Conservation (phyloP, 805 yeast genomes). For the Metschnikowia borealis region DNA sequence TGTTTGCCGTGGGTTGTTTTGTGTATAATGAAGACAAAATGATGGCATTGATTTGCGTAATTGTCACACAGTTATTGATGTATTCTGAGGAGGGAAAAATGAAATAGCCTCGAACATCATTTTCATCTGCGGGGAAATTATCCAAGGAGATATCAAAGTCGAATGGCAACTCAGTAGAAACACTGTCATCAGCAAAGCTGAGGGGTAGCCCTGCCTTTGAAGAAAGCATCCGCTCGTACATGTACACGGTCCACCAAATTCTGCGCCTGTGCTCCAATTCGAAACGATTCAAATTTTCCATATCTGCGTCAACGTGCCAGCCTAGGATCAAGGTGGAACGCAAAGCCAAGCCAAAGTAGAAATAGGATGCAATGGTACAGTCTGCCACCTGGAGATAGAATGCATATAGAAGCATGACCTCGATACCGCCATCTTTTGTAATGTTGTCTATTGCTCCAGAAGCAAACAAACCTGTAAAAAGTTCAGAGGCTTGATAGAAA, state of each 20-base stretch:
- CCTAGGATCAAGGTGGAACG: slow-evolving; percentile 71
- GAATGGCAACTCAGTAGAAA: slow-evolving; percentile 71
- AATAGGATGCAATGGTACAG: slow-evolving; percentile 76
- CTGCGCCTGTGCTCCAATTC: slow-evolving; percentile 52
- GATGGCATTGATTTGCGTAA: slow-evolving; percentile 73
- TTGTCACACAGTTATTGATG: slow-evolving; percentile 70
- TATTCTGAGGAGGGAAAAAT: slow-evolving; percentile 78
- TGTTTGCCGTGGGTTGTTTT: slow-evolving; percentile 71
- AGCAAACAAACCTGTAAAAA: slow-evolving; percentile 72
- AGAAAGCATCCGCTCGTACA: slow-evolving; percentile 67
- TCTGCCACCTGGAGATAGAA: slow-evolving; percentile 81
- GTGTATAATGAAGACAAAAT: slow-evolving; percentile 68
- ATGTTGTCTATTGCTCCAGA: slow-evolving; percentile 77
- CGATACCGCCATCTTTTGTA: slow-evolving; percentile 77
- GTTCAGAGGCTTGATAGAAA: slow-evolving; percentile 74
- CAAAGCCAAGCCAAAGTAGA: slow-evolving; percentile 73
- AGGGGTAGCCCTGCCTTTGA: slow-evolving; percentile 80
- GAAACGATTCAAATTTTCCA: slow-evolving; percentile 49
- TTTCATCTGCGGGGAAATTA: slow-evolving; percentile 33
- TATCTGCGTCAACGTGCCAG: slow-evolving; percentile 79
- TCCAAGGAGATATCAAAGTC: slow-evolving; percentile 58
- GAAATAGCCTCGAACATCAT: slow-evolving; percentile 60
- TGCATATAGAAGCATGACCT: slow-evolving; percentile 69
- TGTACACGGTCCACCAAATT: slow-evolving; percentile 48
- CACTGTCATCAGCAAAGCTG: slow-evolving; percentile 76